Evolutionary conservation across 108 stramenopile genomes (phyloP), one percentile per base, ranked within the genome.

Genomic region (Ochromonas danica): DNA sequence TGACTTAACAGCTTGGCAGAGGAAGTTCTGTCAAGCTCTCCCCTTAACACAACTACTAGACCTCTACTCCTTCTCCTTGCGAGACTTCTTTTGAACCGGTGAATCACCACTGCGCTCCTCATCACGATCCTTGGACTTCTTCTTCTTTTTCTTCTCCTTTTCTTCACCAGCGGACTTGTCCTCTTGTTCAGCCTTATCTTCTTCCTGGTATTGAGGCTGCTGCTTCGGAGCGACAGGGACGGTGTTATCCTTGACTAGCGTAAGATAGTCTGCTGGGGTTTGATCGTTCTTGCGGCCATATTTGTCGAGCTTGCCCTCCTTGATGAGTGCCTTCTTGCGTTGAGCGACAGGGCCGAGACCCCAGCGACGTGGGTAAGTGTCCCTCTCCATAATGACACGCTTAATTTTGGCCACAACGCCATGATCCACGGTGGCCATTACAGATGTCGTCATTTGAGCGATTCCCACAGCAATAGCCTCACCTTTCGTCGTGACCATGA

Each of bases 361-460:
- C 99, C 99, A 99, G 81, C 95, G 85, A 71, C 96, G 86, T 1
- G 99, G 99, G 82, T 99, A 99, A 0, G 94, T 94, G 90, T 99
- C 99, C 33, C 99, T 87, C 90, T 99, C 99, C 99, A 99, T 99
- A 87, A 99, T 96, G 39, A 99, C 99, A 61, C 99, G 92, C 87
- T 99, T 99, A 84, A 99, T 97, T 90, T 96, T 97, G 63, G 97
- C 96, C 42, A 98, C 99, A 43, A 93, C 92, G 30, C 99, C 99
- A 87, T 99, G 99, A 90, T 98, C 99, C 25, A 93, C 92, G 2
- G 96, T 97, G 2, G 96, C 99, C 97, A 99, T 97, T 80, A 98
- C 97, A 30, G 97, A 89, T 0, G 99, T 98, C 0, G 96, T 95
- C 99, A 99, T 99, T 87, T 96, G 96, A 1, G 99, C 99, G 78